Conservation (phyloP, 2,329 filamentous ascomycete genomes). For the Sporothrix pseudoabietina region DNA sequence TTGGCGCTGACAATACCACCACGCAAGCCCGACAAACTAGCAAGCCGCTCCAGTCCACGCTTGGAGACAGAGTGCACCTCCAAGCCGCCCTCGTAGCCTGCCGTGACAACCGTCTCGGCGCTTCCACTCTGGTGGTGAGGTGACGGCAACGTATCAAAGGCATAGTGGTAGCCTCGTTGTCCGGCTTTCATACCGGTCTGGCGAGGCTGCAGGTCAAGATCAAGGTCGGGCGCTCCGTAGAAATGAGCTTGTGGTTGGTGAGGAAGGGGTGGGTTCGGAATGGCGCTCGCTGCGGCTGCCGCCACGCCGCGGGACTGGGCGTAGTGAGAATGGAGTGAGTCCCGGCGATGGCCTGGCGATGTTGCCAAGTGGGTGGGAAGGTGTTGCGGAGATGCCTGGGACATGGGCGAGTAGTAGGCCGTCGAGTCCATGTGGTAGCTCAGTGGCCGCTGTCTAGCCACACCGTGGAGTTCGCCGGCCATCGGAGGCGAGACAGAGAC, state of each 20-base stretch:
- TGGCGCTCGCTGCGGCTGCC: not conserved
- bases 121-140: constrained; percentile 39
- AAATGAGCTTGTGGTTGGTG: constrained; percentile 78
- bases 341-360: constrained; percentile 46
- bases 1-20: constrained; percentile 82
- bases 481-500: constrained; percentile 47
- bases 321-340: constrained; percentile 56
- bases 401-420: constrained; percentile 43
- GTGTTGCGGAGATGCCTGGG: constrained; percentile 41
- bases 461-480: constrained; percentile 31
- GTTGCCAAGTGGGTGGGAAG: constrained; percentile 44
- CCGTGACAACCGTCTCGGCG: constrained; percentile 67
- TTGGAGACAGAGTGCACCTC: constrained; percentile 75
- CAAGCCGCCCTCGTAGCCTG: constrained; percentile 78
- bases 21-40: constrained; percentile 72
- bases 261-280: constrained; percentile 64
- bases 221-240: constrained; percentile 73
- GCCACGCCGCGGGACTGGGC: constrained; percentile 47
- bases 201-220: constrained; percentile 56
- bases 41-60: constrained; percentile 69
- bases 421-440: constrained; percentile 57
- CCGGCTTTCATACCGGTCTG: constrained; percentile 60
- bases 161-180: constrained; percentile 74
- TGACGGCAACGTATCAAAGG: constrained; percentile 71
- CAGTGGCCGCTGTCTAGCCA: constrained; percentile 48